Base-by-base conservation (phyloP, 2,329 filamentous ascomycete genomes). In the Colletotrichum limetticola region DNA sequence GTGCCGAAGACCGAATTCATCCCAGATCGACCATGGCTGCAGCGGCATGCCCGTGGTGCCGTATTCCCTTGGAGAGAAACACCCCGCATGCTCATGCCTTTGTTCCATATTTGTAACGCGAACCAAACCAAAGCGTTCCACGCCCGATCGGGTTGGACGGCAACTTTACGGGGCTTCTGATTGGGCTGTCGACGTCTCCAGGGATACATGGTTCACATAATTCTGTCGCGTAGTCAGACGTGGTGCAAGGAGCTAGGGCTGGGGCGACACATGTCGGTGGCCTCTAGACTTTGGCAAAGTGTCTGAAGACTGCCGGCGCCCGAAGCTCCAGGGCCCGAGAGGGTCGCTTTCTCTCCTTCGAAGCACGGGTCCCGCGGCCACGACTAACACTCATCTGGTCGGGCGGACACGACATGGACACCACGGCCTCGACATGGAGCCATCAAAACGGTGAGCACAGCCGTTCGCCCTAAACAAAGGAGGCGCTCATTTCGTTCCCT, bases 51-150 rank as follows among this genome's bases (percentile, higher is more conserved):
- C 62, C 62, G 62, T 65, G 49, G 24, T 63, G 14, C 62, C 22
- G 62, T 65, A 30, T 37, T 63, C 8, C 62, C 22, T 64, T 9
- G 22, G 37, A 72, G 53, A 35, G 53, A 60, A 56, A 35, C 42
- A 22, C 52, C 42, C 42, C 66, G 59, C 70, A 64, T 64, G 16
- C 60, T 53, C 12, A 11, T 12, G 26, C 35, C 53, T 60, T 37
- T 69, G 59, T 69, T 60, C 70, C 70, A 72, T 32, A 61, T 69
- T 42, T 72, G 70, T 72, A 64, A 69, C 66, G 59, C 35, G 30
- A 30, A 22, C 59, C 26, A 64, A 72, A 64, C 30, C 52, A 52
- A 72, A 72, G 16, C 53, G 57, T 62, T 32, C 37, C 65, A 30
- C 35, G 16, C 35, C 49, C 52, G 49, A 46, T 57, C 65, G 69